Base-by-base conservation (phyloP, 352 stramenopile genomes). In the Phytophthora litchii region DNA sequence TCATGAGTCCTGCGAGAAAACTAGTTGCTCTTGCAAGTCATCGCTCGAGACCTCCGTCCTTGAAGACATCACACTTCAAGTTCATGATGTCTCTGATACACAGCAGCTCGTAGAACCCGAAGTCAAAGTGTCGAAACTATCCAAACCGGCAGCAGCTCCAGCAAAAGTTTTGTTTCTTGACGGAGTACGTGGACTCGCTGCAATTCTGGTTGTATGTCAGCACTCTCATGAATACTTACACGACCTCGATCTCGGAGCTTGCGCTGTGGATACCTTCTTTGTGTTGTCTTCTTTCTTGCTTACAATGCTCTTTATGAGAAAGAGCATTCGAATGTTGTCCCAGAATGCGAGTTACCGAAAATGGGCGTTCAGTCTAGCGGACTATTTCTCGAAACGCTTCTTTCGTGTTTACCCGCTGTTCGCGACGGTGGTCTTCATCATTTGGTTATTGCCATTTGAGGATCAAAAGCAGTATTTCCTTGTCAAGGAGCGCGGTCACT, bases 231-330 rank as follows among this genome's bases (percentile, higher is more conserved):
- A 74, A 38, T 71, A 75, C 21, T 35, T 72, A 14, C 49, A 60
- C 42, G 68, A 67, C 16, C 45, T 73, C 11, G 53, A 73, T 35
- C 46, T 77, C 9, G 68, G 68, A 23, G 64, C 64, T 14, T 65
- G 44, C 4, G 64, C 64, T 0, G 70, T 79, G 32, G 70, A 79
- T 43, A 42, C 62, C 7, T 79, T 79, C 23, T 79, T 79, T 47
- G 70, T 79, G 36, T 57, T 79, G n/a, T 79, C 70, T 17, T 70
- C 70, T 0, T 79, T 79, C 31, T 38, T 79, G n/a, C 41, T 79
- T 25, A 79, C 70, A 7, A 63, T 74, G 54, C n/a, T 79, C n/a
- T 71, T 76, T 47, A 64, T 76, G 45, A 60, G 60, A 35, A 79
- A 79, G 44, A 62, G 53, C 27, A 67, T 61, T 14, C 44, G 57